Conservation (phyloP, 768 basidiomycete species). For the Russula sp. region DNA sequence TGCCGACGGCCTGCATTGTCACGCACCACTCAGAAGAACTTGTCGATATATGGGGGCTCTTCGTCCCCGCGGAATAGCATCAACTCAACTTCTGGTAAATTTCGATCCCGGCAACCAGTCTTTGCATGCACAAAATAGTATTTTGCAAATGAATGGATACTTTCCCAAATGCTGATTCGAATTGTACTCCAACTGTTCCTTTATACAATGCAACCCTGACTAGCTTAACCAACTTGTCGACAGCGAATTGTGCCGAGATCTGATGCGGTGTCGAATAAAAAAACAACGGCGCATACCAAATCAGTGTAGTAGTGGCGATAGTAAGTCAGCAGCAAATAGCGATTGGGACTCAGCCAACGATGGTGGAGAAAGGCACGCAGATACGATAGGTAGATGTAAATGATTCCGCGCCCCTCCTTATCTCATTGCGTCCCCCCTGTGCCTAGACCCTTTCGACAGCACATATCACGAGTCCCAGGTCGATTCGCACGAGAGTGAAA, state of each 20-base stretch:
- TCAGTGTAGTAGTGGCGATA: neutral
- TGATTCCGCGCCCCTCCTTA: neutral
- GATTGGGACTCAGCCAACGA: conserved; percentile 11
- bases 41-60: neutral
- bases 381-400: neutral
- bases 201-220: neutral
- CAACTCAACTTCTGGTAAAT: neutral
- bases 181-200: neutral
- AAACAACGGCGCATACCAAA: neutral
- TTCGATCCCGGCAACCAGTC: neutral
- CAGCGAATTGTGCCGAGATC: neutral
- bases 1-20: no score
- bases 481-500: neutral
- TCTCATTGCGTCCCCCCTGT: neutral
- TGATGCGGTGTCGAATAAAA: neutral
- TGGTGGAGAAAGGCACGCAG: neutral
- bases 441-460: neutral
- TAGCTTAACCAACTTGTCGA: neutral
- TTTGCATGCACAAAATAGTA: neutral
- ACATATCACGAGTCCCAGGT: neutral
- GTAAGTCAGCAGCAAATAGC: conserved; percentile 22
- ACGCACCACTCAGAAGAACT: no score
- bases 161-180: no score
- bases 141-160: no score
- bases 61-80: neutral